phyloP scores from a whole-genome alignment of 768 basidiomycete species.

The Mycena galopus region DNA sequence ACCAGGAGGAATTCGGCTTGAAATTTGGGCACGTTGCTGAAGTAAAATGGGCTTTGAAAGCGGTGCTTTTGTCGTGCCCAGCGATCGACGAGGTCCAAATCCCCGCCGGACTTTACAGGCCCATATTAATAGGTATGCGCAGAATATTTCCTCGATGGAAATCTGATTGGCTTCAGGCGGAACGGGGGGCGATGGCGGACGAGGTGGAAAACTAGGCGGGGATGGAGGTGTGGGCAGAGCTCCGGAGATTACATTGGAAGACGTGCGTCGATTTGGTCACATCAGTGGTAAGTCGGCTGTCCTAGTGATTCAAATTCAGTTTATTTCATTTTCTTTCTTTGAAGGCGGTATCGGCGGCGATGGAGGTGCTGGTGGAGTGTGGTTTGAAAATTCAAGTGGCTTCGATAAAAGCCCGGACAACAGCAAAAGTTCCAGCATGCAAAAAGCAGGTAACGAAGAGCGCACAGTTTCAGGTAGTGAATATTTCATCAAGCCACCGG shows the following conservation, averaged over 20 bases:
- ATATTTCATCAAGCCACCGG: too few relatives aligned
- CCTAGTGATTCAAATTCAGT: neutral
- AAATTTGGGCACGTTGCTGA: slow-evolving; percentile 1
- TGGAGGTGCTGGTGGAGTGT: neutral
- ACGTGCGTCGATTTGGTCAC: neutral
- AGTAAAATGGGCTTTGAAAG: slow-evolving; percentile 4
- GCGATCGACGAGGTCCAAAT: neutral
- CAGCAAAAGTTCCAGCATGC: neutral
- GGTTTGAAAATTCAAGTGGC: neutral
- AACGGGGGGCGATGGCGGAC: neutral
- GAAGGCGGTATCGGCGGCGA: neutral
- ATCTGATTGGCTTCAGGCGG: neutral
- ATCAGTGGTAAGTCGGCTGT: neutral
- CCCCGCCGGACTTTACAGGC: neutral
- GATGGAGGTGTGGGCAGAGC: neutral
- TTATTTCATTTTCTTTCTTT: too few relatives aligned
- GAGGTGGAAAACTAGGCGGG: neutral
- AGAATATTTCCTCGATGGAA: neutral
- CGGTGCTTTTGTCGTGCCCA: neutral
- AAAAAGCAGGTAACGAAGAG: neutral
- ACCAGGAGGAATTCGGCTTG: neutral
- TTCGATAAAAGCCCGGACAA: too few relatives aligned
- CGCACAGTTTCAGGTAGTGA: neutral
- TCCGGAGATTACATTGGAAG: neutral
- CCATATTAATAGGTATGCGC: neutral